Conservation (phyloP, 345 rosid species). For the Citrus hindsii region DNA sequence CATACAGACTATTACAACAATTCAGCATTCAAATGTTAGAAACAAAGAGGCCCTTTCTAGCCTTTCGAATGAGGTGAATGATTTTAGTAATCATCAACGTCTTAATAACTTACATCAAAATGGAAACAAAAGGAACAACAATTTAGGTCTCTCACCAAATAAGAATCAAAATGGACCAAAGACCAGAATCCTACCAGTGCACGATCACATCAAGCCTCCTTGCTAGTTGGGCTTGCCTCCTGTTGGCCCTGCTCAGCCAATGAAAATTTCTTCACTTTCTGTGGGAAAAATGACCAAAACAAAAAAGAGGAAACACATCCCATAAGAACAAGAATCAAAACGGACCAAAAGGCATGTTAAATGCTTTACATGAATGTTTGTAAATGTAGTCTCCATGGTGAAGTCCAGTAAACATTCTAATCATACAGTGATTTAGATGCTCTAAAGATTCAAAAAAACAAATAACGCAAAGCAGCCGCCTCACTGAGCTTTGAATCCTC, state of each 20-base stretch:
- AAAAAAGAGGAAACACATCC: not conserved
- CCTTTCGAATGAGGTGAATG: not conserved
- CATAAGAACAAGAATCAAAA: not conserved
- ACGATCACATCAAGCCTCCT: conserved; percentile 33
- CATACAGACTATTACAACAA: not conserved
- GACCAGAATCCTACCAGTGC: not conserved
- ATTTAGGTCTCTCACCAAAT: not conserved
- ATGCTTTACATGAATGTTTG: not conserved
- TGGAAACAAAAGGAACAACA: not conserved
- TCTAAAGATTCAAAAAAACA: not conserved
- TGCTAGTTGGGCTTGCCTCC: conserved; percentile 31
- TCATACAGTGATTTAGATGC: not conserved
- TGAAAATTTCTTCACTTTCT: conserved; percentile 73
- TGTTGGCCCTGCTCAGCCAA: conserved; percentile 37
- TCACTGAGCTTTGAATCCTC: not conserved
- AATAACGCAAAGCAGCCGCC: not conserved
- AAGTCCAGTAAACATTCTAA: not conserved
- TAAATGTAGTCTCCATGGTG: not conserved
- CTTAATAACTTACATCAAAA: not conserved
- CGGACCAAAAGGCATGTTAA: not conserved
- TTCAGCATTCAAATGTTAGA: not conserved
- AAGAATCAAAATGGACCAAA: not conserved
- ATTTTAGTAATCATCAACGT: not conserved
- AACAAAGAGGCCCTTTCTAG: not conserved
- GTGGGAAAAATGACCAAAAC: conserved; percentile 2